Conservation (phyloP, 2,329 filamentous ascomycete species). For the Nemania abortiva region DNA sequence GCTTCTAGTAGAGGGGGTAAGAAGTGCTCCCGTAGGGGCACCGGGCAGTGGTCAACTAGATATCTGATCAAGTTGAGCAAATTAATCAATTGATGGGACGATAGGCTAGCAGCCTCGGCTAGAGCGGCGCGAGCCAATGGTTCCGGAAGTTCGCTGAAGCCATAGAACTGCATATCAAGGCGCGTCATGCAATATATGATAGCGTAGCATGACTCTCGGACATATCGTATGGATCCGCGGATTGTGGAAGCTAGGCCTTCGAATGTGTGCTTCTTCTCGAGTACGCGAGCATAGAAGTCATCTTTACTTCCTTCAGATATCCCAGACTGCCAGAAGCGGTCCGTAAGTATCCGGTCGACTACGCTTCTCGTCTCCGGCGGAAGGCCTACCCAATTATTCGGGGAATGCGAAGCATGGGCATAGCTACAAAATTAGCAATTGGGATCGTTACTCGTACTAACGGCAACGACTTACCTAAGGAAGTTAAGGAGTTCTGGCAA, state of each 20-base stretch:
- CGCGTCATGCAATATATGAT: conserved; percentile 94
- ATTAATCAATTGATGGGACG: conserved; percentile 94
- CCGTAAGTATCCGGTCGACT: conserved; percentile 86
- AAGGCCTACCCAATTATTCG: conserved; percentile 83
- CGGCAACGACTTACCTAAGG: conserved; percentile 67
- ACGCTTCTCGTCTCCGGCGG: conserved; percentile 81
- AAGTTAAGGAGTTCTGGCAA: conserved; percentile 89
- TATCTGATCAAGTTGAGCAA: conserved; percentile 89
- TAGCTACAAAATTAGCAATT: conserved; percentile 64
- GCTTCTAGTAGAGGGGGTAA: conserved; percentile 84
- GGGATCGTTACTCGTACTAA: conserved; percentile 24
- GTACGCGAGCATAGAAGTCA: conserved; percentile 93
- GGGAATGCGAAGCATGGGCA: conserved; percentile 91
- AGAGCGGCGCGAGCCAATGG: conserved; percentile 89
- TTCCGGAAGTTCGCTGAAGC: conserved; percentile 83
- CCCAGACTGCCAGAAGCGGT: conserved; percentile 97
- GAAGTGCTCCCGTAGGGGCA: conserved; percentile 80
- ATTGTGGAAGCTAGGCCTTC: conserved; percentile 96
- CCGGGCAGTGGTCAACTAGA: conserved; percentile 91
- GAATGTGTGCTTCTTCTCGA: conserved; percentile 87
- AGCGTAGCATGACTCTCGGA: conserved; percentile 93
- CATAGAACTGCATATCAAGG: conserved; percentile 89
- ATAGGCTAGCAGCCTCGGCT: conserved; percentile 82
- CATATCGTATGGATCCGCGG: conserved; percentile 86
- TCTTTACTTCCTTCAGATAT: conserved; percentile 97